Base-by-base conservation (phyloP, 2,329 filamentous ascomycete species). In the Torrubiellomyces zombiae region DNA sequence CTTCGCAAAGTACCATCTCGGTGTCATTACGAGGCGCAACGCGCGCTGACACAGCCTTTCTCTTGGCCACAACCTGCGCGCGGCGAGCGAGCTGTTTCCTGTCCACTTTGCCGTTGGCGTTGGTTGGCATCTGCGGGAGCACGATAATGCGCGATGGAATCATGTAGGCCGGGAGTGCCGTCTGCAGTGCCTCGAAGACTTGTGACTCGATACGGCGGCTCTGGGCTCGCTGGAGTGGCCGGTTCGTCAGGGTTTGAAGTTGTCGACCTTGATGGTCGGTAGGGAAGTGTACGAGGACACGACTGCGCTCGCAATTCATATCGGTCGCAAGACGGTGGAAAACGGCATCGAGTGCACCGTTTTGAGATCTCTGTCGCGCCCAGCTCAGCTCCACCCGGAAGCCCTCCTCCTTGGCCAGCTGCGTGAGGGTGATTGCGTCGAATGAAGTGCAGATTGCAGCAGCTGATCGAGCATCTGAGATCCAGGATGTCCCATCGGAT, bases 371-470 rank as follows among this genome's bases (percentile, higher is more conserved):
- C 12, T 53, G 53, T 13, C 45, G 39, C 0, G 59, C 62, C 32
- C 56, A 58, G 23, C 48, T 45, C 1, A 46, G 38, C 15, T 61
- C 52, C 14, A 61, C 58, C 11, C 53, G 37, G 29, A 59, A 64
- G 13, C 57, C 56, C 12, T 47, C 38, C 13, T 36, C 33, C 27
- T 45, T 18, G n/a, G 35, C 34, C 3, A 46, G 21, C 14, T 35
- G 23, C 0, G 26, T 30, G 3, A 44, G 22, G 4, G 40, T 38
- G 10, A 21, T 11, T 0, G 33, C 23, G 6, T 32, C 29, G 1
- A 33, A 23, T 1, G 27, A 29, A 1, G 27, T 12, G 4, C n/a
- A 9, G 3, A 20, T 9, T 12, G 29, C 4, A 7, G 26, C 25
- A 2, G 10, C 20, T 12, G 22, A 5, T 6, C 27, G 28, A 6